Percentiles rank a stretch among this genome's conserved stretches.
phyloP scores from a whole-genome alignment of 208 protist species.

The Acanthamoeba healyi region DNA sequence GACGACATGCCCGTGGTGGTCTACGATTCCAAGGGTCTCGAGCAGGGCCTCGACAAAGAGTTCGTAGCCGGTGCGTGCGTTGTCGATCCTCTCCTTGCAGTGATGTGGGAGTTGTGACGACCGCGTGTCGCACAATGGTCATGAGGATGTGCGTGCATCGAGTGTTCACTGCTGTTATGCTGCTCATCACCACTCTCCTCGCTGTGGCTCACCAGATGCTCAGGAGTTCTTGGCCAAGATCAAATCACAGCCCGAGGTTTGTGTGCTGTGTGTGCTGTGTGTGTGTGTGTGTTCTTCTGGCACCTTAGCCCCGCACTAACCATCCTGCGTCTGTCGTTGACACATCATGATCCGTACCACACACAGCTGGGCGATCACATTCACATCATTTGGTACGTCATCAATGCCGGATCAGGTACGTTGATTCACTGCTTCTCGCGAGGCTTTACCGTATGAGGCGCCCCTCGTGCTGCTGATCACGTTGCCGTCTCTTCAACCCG shows the following conservation, averaged over 20 bases:
- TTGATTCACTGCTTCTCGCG: no score
- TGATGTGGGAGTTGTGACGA: no score
- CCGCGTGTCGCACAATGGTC: no score
- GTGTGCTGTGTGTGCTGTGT: no score
- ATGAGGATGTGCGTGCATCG: no score
- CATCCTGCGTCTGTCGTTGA: no score
- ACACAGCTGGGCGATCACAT: slow-evolving; percentile 43
- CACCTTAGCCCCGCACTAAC: no score
- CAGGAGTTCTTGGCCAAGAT: slow-evolving; percentile 30
- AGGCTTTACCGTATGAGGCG: no score
- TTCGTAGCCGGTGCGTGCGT: background rate
- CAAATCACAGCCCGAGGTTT: slow-evolving; percentile 52
- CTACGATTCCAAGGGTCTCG: slow-evolving; percentile 70
- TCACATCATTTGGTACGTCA: slow-evolving; percentile 69
- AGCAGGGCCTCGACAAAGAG: slow-evolving; percentile 45
- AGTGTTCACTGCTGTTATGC: background rate
- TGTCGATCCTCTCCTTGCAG: background rate
- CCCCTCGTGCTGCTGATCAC: no score
- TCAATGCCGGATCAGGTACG: slow-evolving; percentile 65
- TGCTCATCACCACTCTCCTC: background rate
- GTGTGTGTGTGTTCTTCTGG: no score
- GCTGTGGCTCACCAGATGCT: background rate
- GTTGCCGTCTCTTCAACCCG: no score
- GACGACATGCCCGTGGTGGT: slow-evolving; percentile 70
- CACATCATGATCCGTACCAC: no score